Evolutionary conservation across 2,329 filamentous ascomycete genomes (phyloP).

Genomic region (Torrubiellomyces zombiae): DNA sequence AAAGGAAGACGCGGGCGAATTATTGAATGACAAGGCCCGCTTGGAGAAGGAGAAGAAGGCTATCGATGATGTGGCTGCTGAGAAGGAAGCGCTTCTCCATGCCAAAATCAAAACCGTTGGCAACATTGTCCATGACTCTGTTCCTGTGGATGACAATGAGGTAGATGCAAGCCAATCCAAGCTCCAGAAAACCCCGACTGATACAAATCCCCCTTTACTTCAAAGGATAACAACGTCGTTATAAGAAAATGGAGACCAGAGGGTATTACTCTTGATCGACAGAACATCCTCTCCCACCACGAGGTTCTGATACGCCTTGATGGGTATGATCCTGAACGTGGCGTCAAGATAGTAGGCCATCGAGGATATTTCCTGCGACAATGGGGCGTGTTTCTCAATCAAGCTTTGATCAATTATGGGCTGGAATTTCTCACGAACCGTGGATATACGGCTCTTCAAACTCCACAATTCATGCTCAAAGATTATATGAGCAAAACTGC

Average conservation of each 20-base stretch:
- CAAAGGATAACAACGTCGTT: constrained; percentile 60
- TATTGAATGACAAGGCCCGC: constrained; percentile 61
- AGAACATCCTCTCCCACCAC: constrained; percentile 70
- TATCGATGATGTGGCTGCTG: constrained; percentile 53
- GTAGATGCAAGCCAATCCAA: too few species aligned
- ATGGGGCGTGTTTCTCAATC: constrained; percentile 82
- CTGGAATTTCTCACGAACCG: constrained; percentile 71
- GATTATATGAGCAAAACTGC: constrained; percentile 97
- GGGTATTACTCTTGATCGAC: constrained; percentile 49
- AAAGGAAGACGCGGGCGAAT: constrained; percentile 72
- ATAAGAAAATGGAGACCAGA: constrained; percentile 69
- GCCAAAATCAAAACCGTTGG: constrained; percentile 68
- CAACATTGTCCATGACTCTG: constrained; percentile 61
- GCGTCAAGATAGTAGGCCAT: constrained; percentile 87
- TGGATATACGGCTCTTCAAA: constrained; percentile 69
- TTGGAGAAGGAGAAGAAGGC: constrained; percentile 72
- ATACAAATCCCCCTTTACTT: background rate
- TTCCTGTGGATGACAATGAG: constrained; percentile 71
- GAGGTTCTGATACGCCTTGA: constrained; percentile 79
- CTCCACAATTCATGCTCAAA: constrained; percentile 87
- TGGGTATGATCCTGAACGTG: constrained; percentile 83
- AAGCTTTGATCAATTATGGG: constrained; percentile 89
- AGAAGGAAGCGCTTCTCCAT: constrained; percentile 60
- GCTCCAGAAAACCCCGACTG: constrained; percentile 1
- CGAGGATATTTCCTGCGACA: constrained; percentile 82